Evolutionary conservation across 345 rosid genomes (phyloP), one percentile per base, ranked within the genome.

Genomic region (Eucalyptus caleyi): DNA sequence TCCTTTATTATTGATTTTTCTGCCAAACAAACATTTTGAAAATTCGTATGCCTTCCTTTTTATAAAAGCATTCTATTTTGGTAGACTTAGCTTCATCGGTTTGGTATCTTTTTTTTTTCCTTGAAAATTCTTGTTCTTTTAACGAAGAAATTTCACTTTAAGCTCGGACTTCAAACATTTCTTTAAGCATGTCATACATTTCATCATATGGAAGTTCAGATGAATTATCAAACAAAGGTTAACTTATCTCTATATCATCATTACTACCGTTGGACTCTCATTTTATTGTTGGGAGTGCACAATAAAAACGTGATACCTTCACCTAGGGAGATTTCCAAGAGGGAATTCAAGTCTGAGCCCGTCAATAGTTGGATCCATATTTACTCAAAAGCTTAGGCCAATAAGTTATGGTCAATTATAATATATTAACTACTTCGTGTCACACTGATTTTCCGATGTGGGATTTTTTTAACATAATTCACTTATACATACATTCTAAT

Each of bases 261-360:
- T 15, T 7, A 59, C 8, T 2, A 0, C 0, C 27, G 9, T 14
- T 62, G 16, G 69, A 62, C 34, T 62, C 69, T 4, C 34, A 60
- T 27, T 50, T 15, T 50, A 50, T 50, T 16, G 19, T 50, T 50
- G 19, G 53, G 19, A 50, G 19, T 50, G 2, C 2, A 2, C 8
- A 50, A 50, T 50, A 50, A 50, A 50, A 16, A 50, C 53, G 2
- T 2, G 1, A 50, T 50, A 50, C 19, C 53, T 50, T 50, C 53
- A 50, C 53, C 1, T 50, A 3, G 8, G 19, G 53, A 50, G 53
- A 50, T 50, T 16, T 50, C 0, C 53, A 50, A 50, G 53, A 50
- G 19, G 8, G 53, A 50, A 0, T 50, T 1, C 0, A 50, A 50
- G 53, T 50, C 19, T 0, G 0, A 16, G 8, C 53, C 3, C 0